Base-by-base conservation (phyloP, 2,329 filamentous ascomycete species). In the Fusarium marasasianum region DNA sequence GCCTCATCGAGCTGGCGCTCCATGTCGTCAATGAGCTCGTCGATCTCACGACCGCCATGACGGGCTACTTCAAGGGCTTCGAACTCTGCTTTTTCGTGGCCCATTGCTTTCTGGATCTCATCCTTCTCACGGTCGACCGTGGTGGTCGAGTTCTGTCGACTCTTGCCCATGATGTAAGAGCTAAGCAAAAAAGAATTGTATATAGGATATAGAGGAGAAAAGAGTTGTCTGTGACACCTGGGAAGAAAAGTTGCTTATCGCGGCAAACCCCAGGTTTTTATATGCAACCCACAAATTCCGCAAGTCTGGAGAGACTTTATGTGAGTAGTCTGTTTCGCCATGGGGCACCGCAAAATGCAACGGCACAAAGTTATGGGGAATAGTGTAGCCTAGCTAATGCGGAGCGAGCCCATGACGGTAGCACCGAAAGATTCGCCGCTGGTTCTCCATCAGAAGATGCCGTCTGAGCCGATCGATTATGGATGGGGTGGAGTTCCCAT, bases 11-110 rank as follows among this genome's bases (percentile, higher is more conserved):
- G 80, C 76, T 85, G 80, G 15, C 76, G 76, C 74, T 86, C 84
- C 83, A 86, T 83, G 55, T 83, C 81, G 31, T 75, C 75, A 40
- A 86, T 84, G 57, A 85, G 77, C 20, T 78, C 79, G 53, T 85
- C 81, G 22, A 85, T 77, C 51, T 84, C 82, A 13, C 67, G 69
- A 8, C 78, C 79, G 51, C 80, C 81, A 33, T 79, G 80, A 40
- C 79, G 76, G 10, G 83, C 81, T 14, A 82, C 77, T 61, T 84
- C 83, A 18, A 83, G 64, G 24, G 83, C 82, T 62, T 85, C 80
- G 20, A 77, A 57, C 24, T 77, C 78, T 14, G 72, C 75, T 66
- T 82, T 82, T 44, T 80, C 78, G 13, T 78, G 75, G 2, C 53
- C 59, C 54, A 62, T 69, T 6, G 74, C 64, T 17, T 62, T 64